phyloP scores from a whole-genome alignment of 177 flowering plant genomes.

The Vitis hybrid region DNA sequence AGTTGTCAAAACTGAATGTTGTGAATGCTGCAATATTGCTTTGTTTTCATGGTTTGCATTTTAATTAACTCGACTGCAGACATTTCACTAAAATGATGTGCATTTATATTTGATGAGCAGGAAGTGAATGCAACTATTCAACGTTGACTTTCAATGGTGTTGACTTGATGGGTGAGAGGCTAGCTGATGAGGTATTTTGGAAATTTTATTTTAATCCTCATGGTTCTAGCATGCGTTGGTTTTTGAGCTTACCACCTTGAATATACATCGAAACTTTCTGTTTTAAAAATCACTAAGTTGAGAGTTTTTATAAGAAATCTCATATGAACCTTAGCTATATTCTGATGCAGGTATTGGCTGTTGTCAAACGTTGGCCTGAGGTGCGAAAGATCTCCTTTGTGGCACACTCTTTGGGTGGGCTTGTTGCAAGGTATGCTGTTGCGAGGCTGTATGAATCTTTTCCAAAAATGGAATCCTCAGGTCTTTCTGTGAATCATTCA shows the following conservation, averaged over 20 bases:
- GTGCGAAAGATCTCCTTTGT: conserved; percentile 85
- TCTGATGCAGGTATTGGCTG: conserved; percentile 65
- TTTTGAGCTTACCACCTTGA: background rate
- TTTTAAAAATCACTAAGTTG: background rate
- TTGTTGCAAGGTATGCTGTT: conserved; percentile 90
- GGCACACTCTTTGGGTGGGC: conserved; percentile 95
- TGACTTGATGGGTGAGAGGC: conserved; percentile 92
- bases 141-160: conserved; percentile 95
- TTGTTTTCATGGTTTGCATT: background rate
- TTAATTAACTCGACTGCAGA: background rate
- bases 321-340: background rate
- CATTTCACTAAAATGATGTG: background rate
- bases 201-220: conserved; percentile 6
- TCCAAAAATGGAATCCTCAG: conserved; percentile 23
- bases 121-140: conserved; percentile 81
- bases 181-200: conserved; percentile 86
- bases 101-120: conserved; percentile 38
- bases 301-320: background rate
- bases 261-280: background rate
- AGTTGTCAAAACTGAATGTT: background rate
- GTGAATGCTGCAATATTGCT: background rate
- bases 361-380: conserved; percentile 60
- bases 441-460: conserved; percentile 59
- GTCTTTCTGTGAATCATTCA: conserved; percentile 13
- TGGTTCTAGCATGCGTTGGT: background rate